These are phyloP conservation scores for Epichloe baconii DNA, from an alignment of 2,329 filamentous ascomycete species.

Conservation along the genomic window DNA sequence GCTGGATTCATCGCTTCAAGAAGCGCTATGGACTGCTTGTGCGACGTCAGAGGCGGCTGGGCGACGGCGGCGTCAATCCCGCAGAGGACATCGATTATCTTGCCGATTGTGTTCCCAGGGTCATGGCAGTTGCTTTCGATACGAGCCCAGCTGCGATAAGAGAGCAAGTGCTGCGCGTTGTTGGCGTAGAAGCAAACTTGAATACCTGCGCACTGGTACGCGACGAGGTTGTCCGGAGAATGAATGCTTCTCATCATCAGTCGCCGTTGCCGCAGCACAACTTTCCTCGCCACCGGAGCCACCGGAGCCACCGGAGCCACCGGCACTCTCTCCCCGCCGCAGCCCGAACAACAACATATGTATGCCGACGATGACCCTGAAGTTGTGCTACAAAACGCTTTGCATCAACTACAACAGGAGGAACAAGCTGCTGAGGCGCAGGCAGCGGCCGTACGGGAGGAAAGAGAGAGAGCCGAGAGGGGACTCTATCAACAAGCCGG, in stretches of 20 bases:
- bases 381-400: constrained; percentile 43
- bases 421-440: constrained; percentile 46
- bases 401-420: constrained; percentile 45
- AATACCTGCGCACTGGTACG: constrained; percentile 43
- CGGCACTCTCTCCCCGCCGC: neutral
- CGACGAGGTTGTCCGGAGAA: constrained; percentile 39
- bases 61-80: constrained; percentile 31
- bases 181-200: constrained; percentile 42
- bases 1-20: constrained; percentile 53
- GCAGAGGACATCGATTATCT: constrained; percentile 47
- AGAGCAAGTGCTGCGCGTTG: constrained; percentile 40
- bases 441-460: constrained; percentile 39
- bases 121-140: constrained; percentile 44
- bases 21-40: constrained; percentile 48
- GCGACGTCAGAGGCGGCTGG: constrained; percentile 40
- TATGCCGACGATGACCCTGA: constrained; percentile 43
- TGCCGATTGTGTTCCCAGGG: constrained; percentile 44
- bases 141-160: constrained; percentile 47
- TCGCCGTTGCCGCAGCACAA: constrained; percentile 10
- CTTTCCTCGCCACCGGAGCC: constrained; percentile 3
- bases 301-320: constrained; percentile 13
- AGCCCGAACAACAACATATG: constrained; percentile 12
- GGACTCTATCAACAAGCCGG: constrained; percentile 15
- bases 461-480: constrained; percentile 35
- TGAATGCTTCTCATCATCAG: constrained; percentile 13